These are phyloP conservation scores for Trypanosoma mega DNA, from an alignment of 208 protist genomes.

Conservation along the genomic window DNA sequence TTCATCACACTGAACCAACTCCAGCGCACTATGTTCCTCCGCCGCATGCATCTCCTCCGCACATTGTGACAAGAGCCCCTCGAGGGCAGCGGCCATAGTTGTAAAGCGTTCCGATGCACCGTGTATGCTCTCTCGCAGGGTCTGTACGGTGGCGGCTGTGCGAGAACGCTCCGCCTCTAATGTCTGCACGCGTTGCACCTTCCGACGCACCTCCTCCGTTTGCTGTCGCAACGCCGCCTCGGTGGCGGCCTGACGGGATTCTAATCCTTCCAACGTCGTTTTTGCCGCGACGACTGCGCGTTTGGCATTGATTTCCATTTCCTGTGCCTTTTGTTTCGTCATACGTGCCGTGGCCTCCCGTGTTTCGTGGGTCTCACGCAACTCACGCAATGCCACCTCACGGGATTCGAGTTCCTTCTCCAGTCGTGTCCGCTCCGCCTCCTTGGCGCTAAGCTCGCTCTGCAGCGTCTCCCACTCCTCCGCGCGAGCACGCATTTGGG, in stretches of 20 bases:
- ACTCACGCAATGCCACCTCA: slow-evolving; percentile 16
- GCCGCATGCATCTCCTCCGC: not conserved
- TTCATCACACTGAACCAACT: slow-evolving; percentile 7
- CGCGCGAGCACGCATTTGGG: slow-evolving; percentile 5
- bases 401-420: slow-evolving; percentile 25
- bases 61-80: not conserved
- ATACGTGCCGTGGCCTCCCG: not conserved
- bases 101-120: slow-evolving; percentile 6
- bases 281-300: slow-evolving; percentile 10
- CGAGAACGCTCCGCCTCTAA: slow-evolving; percentile 45
- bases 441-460: not conserved
- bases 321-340: slow-evolving; percentile 4
- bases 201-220: slow-evolving; percentile 53
- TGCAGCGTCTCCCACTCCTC: slow-evolving; percentile 7
- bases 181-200: slow-evolving; percentile 41
- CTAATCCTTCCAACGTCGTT: slow-evolving; percentile 20
- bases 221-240: slow-evolving; percentile 51
- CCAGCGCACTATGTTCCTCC: slow-evolving; percentile 2
- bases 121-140: slow-evolving; percentile 1
- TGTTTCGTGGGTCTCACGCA: not conserved
- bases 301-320: slow-evolving; percentile 1
- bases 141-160: slow-evolving; percentile 1
- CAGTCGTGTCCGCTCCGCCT: not conserved
- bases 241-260: slow-evolving; percentile 26
- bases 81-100: slow-evolving; percentile 4